Conservation (phyloP, 2,329 filamentous ascomycete species). For the Neurospora crassa region DNA sequence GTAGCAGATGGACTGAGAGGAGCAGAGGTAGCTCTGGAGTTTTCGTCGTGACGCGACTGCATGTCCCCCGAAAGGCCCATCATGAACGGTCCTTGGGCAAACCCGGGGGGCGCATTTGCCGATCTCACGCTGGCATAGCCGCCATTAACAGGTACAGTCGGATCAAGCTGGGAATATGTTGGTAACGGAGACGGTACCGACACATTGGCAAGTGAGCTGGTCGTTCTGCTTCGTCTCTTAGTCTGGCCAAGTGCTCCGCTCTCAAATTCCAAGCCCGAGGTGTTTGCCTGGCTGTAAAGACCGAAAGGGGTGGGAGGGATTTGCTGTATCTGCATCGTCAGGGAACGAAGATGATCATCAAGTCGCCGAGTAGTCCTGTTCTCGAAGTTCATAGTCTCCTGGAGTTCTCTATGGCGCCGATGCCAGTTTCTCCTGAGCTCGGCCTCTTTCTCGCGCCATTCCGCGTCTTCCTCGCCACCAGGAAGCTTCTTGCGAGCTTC, state of each 20-base stretch:
- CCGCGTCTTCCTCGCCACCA: constrained; percentile 51
- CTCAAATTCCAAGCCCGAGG: constrained; percentile 39
- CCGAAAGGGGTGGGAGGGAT: constrained; percentile 23
- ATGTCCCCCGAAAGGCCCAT: constrained; percentile 37
- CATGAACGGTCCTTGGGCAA: constrained; percentile 44
- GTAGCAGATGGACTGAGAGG: constrained; percentile 71
- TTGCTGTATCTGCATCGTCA: constrained; percentile 36
- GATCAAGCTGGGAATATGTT: constrained; percentile 31
- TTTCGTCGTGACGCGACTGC: constrained; percentile 42
- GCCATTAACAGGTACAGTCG: constrained; percentile 24
- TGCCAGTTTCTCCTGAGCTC: constrained; percentile 49
- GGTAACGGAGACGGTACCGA: constrained; percentile 28
- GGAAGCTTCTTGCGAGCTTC: constrained; percentile 56
- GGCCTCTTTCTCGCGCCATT: constrained; percentile 40
- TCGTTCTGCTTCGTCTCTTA: constrained; percentile 38
- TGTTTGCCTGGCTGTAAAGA: constrained; percentile 36
- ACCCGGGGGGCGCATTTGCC: constrained; percentile 35
- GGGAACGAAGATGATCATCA: constrained; percentile 36
- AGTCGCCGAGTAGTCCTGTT: constrained; percentile 36
- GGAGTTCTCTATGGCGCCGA: constrained; percentile 40
- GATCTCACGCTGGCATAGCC: constrained; percentile 37
- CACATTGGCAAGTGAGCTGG: constrained; percentile 35
- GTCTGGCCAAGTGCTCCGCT: constrained; percentile 28
- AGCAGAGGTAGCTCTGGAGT: constrained; percentile 53
- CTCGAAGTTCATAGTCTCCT: constrained; percentile 38